These are phyloP conservation scores for Camelina laxa DNA, from an alignment of 345 rosid genomes.

Conservation along the genomic window DNA sequence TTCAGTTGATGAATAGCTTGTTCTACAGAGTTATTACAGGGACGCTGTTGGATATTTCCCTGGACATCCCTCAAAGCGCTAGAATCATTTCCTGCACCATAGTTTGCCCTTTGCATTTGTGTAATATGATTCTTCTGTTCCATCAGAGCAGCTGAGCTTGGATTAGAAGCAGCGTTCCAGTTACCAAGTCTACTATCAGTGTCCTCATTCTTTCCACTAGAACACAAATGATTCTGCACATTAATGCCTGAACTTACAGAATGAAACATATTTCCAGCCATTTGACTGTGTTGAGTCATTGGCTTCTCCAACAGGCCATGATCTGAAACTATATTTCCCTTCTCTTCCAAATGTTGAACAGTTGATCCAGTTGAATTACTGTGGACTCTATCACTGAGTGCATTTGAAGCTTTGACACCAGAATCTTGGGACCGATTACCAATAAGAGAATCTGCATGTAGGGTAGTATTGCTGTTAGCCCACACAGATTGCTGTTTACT, in stretches of 20 bases:
- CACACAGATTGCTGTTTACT: constrained; percentile 31
- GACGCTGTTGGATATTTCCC: constrained; percentile 48
- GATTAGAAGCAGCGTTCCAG: constrained; percentile 56
- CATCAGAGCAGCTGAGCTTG: constrained; percentile 41
- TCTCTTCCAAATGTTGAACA: constrained; percentile 47
- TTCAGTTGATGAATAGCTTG: constrained; percentile 47
- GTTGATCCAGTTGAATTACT: constrained; percentile 50
- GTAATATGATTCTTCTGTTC: constrained; percentile 48
- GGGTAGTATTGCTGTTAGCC: constrained; percentile 11
- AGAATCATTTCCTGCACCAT: constrained; percentile 47
- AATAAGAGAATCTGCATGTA: background rate
- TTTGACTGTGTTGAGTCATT: constrained; percentile 49
- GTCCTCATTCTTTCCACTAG: constrained; percentile 50
- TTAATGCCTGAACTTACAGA: constrained; percentile 49
- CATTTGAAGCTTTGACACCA: constrained; percentile 30
- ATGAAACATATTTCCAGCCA: constrained; percentile 49
- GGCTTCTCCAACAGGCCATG: constrained; percentile 52
- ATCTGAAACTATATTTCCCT: constrained; percentile 54
- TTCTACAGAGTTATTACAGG: constrained; percentile 55
- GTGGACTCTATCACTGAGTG: constrained; percentile 49
- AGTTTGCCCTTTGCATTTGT: constrained; percentile 48
- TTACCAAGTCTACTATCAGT: constrained; percentile 48
- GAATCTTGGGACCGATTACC: constrained; percentile 25
- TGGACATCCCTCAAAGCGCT: constrained; percentile 42
- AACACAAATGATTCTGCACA: constrained; percentile 44